A percentile compares a stretch with the other conserved stretches of the same genome.
phyloP scores from a whole-genome alignment of 257 asterid genomes.

The Solanum pimpinellifolium region DNA sequence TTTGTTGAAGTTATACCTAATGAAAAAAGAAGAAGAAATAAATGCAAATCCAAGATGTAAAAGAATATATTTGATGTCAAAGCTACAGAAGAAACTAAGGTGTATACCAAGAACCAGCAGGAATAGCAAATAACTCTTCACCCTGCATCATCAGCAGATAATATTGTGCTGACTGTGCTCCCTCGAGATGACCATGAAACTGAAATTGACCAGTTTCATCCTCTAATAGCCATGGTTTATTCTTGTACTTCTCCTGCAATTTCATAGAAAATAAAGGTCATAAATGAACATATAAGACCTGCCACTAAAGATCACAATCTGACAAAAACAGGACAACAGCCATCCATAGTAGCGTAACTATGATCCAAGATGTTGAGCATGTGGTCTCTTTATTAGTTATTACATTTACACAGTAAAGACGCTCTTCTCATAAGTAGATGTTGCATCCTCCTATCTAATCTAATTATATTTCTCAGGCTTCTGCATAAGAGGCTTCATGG shows the following conservation, averaged over 20 bases:
- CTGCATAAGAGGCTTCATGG: neutral
- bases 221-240: conserved; percentile 93
- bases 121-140: conserved; percentile 87
- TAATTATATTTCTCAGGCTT: neutral
- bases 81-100: neutral
- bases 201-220: conserved; percentile 95
- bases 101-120: conserved; percentile 92
- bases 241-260: conserved; percentile 81
- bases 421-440: neutral
- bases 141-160: conserved; percentile 96
- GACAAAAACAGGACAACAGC: neutral
- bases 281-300: neutral
- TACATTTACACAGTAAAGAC: neutral
- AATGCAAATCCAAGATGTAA: neutral
- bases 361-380: neutral
- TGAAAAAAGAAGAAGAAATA: neutral
- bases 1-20: conserved; percentile 91
- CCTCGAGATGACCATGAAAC: conserved; percentile 82
- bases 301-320: neutral
- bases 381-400: neutral
- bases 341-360: neutral
- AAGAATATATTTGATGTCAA: neutral
- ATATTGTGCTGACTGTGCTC: conserved; percentile 89
- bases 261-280: neutral
- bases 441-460: neutral